Evolutionary conservation across 169 alveolate species (phyloP).

Genomic region (Neospora caninum): DNA sequence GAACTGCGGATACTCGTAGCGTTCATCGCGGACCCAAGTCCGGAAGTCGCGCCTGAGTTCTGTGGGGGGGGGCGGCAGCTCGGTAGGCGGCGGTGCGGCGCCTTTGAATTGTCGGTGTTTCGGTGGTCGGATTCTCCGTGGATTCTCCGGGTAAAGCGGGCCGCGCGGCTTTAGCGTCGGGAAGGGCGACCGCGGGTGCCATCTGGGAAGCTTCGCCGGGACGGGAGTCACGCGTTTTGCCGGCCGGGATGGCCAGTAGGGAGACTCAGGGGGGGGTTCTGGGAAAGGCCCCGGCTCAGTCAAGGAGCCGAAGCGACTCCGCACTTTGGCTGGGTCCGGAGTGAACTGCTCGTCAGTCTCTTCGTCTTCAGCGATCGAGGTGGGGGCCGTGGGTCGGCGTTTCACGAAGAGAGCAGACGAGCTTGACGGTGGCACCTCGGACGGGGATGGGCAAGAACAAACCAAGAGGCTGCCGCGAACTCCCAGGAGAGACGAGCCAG

Average conservation of each 20-base stretch:
- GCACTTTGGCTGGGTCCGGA: not conserved
- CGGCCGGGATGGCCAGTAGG: not conserved
- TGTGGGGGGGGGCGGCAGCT: not conserved
- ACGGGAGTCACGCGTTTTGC: not conserved
- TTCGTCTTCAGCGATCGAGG: not conserved
- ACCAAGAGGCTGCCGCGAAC: no score
- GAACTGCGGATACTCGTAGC: constrained; percentile 38
- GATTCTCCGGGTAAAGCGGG: not conserved
- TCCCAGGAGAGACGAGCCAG: no score
- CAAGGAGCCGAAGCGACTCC: constrained; percentile 26
- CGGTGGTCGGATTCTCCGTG: not conserved
- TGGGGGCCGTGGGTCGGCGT: not conserved
- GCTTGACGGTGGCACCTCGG: no score
- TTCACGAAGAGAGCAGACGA: not conserved
- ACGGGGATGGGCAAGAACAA: no score
- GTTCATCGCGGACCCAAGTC: not conserved
- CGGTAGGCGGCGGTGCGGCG: not conserved
- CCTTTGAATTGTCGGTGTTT: not conserved
- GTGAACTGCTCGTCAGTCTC: not conserved
- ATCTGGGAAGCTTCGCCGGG: constrained; percentile 4
- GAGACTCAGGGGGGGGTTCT: not conserved
- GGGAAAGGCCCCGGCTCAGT: constrained; percentile 1
- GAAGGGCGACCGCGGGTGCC: constrained; percentile 38
- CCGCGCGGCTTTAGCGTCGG: constrained; percentile 28
- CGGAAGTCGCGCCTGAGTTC: not conserved